These are phyloP conservation scores for Flaveria bidentis DNA, from an alignment of 129 eudicot genomes.

Conservation along the genomic window DNA sequence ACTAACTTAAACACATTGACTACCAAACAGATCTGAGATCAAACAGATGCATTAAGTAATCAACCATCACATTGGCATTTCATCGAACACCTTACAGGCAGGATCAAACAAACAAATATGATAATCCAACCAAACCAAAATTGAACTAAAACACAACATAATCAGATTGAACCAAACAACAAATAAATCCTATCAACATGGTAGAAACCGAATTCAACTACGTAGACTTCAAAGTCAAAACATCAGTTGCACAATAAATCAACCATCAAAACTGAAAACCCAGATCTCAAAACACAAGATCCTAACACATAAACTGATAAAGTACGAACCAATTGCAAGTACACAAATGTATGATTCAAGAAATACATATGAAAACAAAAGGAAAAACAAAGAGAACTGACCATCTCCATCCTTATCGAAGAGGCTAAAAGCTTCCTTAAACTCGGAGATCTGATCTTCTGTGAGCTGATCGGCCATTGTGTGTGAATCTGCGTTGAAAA, in stretches of 20 bases:
- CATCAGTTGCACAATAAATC: too few species aligned
- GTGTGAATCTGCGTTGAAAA: constrained; percentile 2
- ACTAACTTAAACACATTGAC: neutral
- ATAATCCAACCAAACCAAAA: neutral
- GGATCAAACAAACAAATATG: neutral
- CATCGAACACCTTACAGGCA: constrained; percentile 16
- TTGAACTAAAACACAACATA: neutral
- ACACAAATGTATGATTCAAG: constrained; percentile 6
- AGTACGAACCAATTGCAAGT: neutral
- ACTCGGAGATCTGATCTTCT: constrained; percentile 67
- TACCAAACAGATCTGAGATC: neutral
- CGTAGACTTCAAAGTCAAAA: neutral
- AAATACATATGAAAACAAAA: neutral
- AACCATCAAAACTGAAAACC: neutral
- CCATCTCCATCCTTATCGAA: constrained; percentile 65
- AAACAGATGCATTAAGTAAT: neutral
- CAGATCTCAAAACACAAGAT: constrained; percentile 12
- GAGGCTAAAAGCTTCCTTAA: constrained; percentile 61
- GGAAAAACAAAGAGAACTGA: constrained; percentile 16
- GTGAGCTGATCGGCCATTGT: constrained; percentile 60
- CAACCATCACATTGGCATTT: neutral
- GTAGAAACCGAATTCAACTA: too few species aligned
- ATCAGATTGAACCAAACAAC: too few species aligned
- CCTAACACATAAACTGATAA: neutral
- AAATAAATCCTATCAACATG: too few species aligned